Evolutionary conservation across 768 basidiomycete genomes (phyloP).

Genomic region (Lenzites betulinus): DNA sequence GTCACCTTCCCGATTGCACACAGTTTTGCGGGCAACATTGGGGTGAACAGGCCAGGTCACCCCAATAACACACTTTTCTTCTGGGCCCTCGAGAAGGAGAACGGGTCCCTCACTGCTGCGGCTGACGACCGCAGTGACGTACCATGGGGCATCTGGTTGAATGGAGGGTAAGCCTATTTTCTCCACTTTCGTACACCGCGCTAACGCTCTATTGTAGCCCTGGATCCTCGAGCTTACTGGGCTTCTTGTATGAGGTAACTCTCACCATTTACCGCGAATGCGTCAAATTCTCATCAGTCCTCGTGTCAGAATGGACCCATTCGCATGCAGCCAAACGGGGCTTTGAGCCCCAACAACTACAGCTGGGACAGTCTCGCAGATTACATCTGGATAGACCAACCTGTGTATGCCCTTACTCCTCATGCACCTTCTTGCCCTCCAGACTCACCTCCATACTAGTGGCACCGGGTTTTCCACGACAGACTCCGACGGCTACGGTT

Average conservation of each 20-base stretch:
- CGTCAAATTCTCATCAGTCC: background rate
- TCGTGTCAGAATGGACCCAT: slow-evolving; percentile 66
- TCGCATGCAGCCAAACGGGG: slow-evolving; percentile 53
- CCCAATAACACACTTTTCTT: slow-evolving; percentile 43
- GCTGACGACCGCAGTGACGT: slow-evolving; percentile 24
- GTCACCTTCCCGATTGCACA: slow-evolving; percentile 35
- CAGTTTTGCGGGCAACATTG: slow-evolving; percentile 40
- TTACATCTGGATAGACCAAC: slow-evolving; percentile 75
- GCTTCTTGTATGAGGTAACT: slow-evolving; percentile 57
- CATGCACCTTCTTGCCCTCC: background rate
- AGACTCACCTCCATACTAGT: slow-evolving; percentile 31
- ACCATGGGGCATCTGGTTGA: slow-evolving; percentile 43
- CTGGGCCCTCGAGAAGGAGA: slow-evolving; percentile 40
- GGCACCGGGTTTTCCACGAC: slow-evolving; percentile 67
- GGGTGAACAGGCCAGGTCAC: slow-evolving; percentile 33
- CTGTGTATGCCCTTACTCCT: slow-evolving; percentile 45
- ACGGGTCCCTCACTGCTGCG: slow-evolving; percentile 38
- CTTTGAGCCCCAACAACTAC: slow-evolving; percentile 49
- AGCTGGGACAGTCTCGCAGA: slow-evolving; percentile 65
- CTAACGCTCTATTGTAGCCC: slow-evolving; percentile 40
- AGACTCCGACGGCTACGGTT: slow-evolving; percentile 58
- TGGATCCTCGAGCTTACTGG: slow-evolving; percentile 68
- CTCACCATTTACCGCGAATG: background rate
- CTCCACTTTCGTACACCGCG: background rate
- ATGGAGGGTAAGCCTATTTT: slow-evolving; percentile 33